Evolutionary conservation across 805 yeast genomes (phyloP).

Genomic region (Hanseniaspora lindneri): DNA sequence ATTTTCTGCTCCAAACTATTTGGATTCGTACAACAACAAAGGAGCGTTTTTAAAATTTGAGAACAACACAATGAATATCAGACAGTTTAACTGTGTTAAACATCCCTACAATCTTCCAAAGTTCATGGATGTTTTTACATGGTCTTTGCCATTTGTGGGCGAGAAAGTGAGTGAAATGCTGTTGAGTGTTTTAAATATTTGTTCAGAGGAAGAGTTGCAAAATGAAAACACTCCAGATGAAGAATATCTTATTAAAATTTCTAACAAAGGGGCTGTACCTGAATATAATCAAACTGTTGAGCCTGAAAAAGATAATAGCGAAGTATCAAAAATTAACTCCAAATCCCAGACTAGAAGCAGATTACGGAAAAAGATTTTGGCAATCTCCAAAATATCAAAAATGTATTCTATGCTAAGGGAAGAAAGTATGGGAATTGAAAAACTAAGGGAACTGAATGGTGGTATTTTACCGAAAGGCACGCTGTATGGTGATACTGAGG

Average conservation of each 20-base stretch:
- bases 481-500: constrained; percentile 69
- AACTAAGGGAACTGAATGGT: constrained; percentile 57
- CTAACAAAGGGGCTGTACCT: not conserved
- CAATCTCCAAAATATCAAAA: constrained; percentile 90
- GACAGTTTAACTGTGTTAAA: constrained; percentile 84
- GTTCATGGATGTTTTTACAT: constrained; percentile 92
- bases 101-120: constrained; percentile 97
- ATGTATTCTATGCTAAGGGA: constrained; percentile 82
- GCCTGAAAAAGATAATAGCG: constrained; percentile 14
- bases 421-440: constrained; percentile 76
- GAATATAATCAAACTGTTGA: not conserved
- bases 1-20: constrained; percentile 90
- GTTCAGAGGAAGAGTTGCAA: constrained; percentile 88
- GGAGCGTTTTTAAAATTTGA: constrained; percentile 92
- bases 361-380: constrained; percentile 75
- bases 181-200: constrained; percentile 76
- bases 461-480: constrained; percentile 82
- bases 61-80: constrained; percentile 81
- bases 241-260: constrained; percentile 3
- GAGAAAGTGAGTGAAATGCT: constrained; percentile 91
- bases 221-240: constrained; percentile 8
- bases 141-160: constrained; percentile 96
- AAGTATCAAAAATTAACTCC: constrained; percentile 20
- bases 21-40: constrained; percentile 84
- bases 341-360: constrained; percentile 24